Percentiles rank a stretch among this genome's conserved stretches.
phyloP scores from a whole-genome alignment of 2,329 filamentous ascomycete species.

The Sphaerulina populicola region DNA sequence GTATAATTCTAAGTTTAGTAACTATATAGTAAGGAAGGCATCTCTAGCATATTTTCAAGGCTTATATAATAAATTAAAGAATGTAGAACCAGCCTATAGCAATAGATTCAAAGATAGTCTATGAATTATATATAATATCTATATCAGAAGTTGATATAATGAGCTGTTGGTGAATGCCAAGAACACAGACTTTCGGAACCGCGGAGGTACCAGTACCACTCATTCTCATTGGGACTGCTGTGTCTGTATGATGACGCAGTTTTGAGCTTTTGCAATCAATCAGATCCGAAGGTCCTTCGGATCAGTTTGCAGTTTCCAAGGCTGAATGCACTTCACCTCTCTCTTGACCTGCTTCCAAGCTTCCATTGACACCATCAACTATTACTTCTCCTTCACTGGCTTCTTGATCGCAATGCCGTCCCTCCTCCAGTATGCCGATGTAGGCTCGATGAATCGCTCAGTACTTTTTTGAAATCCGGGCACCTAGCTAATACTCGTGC shows the following conservation, averaged over 20 bases:
- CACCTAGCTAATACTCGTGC: conserved; percentile 4
- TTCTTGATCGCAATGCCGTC: background rate
- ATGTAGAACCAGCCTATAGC: too few species aligned
- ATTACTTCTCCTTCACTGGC: background rate
- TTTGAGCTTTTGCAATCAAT: background rate
- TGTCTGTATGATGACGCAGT: background rate
- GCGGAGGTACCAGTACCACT: background rate
- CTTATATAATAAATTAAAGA: too few species aligned
- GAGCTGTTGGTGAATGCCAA: too few species aligned
- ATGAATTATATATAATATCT: too few species aligned
- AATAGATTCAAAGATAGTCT: too few species aligned
- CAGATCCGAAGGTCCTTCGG: background rate
- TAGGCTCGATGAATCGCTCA: background rate
- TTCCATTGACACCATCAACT: background rate
- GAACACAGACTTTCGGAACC: too few species aligned
- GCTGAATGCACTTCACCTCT: background rate
- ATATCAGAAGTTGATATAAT: too few species aligned
- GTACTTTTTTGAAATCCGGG: background rate
- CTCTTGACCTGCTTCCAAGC: background rate
- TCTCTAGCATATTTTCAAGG: too few species aligned
- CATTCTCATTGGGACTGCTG: background rate
- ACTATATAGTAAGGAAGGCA: too few species aligned
- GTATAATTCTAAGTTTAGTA: too few species aligned
- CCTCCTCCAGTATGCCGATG: conserved; percentile 4
- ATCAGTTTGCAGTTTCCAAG: background rate